Conservation (phyloP, 805 yeast species). For the Lipomyces sp. region DNA sequence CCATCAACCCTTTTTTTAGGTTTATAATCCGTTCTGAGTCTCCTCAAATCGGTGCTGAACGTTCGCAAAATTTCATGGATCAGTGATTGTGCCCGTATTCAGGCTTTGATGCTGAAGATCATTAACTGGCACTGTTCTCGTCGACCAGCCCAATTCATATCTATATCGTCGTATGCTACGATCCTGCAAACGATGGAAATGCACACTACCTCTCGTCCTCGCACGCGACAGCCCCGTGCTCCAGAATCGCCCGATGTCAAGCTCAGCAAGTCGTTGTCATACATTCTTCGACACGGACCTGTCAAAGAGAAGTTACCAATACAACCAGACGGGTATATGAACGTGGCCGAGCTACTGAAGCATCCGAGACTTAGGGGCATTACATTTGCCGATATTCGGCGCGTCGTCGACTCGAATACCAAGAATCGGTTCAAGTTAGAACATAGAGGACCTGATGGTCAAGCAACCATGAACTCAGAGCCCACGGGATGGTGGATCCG, state of each 20-base stretch:
- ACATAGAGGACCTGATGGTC: slow-evolving; percentile 39
- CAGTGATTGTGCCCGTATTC: neutral
- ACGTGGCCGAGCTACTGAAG: slow-evolving; percentile 56
- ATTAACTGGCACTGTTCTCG: neutral
- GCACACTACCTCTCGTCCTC: neutral
- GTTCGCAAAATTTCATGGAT: neutral
- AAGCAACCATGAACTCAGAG: slow-evolving; percentile 17
- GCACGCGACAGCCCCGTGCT: neutral
- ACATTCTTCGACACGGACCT: slow-evolving; percentile 87
- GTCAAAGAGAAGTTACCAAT: slow-evolving; percentile 65
- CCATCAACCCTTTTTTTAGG: too few relatives aligned
- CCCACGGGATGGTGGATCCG: slow-evolving; percentile 54
- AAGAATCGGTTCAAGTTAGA: slow-evolving; percentile 71
- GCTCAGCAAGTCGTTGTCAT: slow-evolving; percentile 74
- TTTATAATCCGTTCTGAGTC: too few relatives aligned
- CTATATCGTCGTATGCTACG: neutral
- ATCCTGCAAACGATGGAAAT: neutral
- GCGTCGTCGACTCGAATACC: slow-evolving; percentile 66
- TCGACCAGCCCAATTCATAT: neutral
- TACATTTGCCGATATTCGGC: slow-evolving; percentile 60
- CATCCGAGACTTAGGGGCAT: slow-evolving; percentile 66
- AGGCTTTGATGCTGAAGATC: neutral
- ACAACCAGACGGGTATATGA: slow-evolving; percentile 69
- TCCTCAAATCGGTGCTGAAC: neutral
- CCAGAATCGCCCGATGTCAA: slow-evolving; percentile 18